Evolutionary conservation across 176 grass and related monocot species (phyloP).

Genomic region (Musa itinerans): DNA sequence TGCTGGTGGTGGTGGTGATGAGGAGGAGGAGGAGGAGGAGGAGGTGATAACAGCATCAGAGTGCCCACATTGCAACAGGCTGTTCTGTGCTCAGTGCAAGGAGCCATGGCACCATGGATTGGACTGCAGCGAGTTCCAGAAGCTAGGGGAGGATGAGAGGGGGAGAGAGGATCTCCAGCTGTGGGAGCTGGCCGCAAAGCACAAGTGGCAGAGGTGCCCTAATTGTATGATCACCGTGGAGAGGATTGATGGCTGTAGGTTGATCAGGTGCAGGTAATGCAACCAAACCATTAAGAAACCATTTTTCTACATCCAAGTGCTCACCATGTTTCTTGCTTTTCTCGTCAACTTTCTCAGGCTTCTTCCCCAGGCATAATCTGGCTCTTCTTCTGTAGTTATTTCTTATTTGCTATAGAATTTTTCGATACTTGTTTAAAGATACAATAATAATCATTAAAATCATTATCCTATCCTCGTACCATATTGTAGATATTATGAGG

Average conservation of each 20-base stretch:
- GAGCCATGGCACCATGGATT: constrained; percentile 63
- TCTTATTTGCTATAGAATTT: background rate
- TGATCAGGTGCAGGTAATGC: constrained; percentile 61
- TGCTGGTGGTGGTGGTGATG: background rate
- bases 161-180: constrained; percentile 46
- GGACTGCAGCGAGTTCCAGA: constrained; percentile 35
- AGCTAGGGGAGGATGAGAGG: constrained; percentile 35
- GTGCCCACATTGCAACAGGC: constrained; percentile 4
- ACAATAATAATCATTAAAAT: too few relatives aligned
- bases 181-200: constrained; percentile 31
- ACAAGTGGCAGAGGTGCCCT: constrained; percentile 72
- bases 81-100: constrained; percentile 57
- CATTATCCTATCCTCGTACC: too few relatives aligned
- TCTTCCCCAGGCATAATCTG: too few relatives aligned
- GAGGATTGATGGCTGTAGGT: constrained; percentile 44
- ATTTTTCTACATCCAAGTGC: background rate
- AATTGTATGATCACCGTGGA: constrained; percentile 79
- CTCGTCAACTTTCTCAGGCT: too few relatives aligned
- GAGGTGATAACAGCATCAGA: background rate
- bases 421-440: background rate
- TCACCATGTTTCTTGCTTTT: too few relatives aligned
- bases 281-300: background rate
- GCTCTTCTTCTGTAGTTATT: too few relatives aligned
- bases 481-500: too few relatives aligned
- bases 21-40: background rate